A percentile compares a stretch with the other conserved stretches of the same genome.
phyloP scores from a whole-genome alignment of 352 stramenopile species.

The Globisporangium paddicum region DNA sequence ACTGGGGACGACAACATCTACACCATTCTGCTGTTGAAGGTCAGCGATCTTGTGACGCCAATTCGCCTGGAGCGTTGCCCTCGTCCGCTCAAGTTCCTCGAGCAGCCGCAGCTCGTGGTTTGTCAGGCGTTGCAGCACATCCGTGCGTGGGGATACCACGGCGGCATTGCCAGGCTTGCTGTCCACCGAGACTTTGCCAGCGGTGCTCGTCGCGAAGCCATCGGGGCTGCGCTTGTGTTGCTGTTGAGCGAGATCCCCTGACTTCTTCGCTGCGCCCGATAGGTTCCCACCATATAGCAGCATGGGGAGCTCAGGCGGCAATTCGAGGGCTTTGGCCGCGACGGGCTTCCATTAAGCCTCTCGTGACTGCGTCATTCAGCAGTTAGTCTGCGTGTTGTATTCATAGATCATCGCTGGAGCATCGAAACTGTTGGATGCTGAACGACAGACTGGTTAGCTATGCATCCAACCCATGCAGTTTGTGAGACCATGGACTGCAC shows the following conservation, averaged over 20 bases:
- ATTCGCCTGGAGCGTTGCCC: conserved; percentile 58
- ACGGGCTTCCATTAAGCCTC: no score
- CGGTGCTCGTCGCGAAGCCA: not conserved
- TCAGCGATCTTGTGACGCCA: conserved; percentile 60
- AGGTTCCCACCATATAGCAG: conserved; percentile 71
- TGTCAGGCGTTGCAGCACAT: conserved; percentile 61
- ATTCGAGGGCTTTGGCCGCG: not conserved
- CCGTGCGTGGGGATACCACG: conserved; percentile 38
- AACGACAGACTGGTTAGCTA: not conserved
- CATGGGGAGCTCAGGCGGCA: conserved; percentile 17
- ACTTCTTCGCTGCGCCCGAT: conserved; percentile 23
- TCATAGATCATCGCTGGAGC: not conserved
- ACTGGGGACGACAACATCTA: conserved; percentile 14
- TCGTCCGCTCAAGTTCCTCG: conserved; percentile 73
- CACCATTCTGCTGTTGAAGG: conserved; percentile 40
- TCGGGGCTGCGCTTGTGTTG: not conserved
- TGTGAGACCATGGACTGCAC: no score
- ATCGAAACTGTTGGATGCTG: not conserved
- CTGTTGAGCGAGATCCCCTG: not conserved
- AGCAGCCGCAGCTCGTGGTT: conserved; percentile 76
- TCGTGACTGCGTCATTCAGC: no score
- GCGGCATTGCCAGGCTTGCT: not conserved
- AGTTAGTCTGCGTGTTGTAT: no score
- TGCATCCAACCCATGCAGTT: no score
- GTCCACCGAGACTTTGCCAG: not conserved